Evolutionary conservation across 768 basidiomycete species (phyloP).

Genomic region (Phaffia tasmanica): DNA sequence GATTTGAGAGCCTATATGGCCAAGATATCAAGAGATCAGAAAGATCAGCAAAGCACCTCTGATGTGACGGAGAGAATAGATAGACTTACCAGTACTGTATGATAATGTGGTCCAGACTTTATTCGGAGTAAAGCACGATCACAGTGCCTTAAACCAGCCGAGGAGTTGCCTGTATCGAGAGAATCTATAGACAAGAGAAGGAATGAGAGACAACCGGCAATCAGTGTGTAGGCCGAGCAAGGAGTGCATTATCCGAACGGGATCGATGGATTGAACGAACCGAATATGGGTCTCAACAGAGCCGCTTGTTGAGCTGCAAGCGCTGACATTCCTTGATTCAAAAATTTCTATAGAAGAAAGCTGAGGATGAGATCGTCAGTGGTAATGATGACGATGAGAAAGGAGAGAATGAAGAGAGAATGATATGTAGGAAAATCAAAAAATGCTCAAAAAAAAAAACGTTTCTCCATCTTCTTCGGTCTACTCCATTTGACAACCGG

Average conservation of each 20-base stretch:
- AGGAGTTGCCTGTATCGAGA: slow-evolving; percentile 9
- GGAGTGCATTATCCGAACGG: background rate
- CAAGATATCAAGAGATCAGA: background rate
- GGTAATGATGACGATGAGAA: background rate
- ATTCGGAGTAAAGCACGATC: background rate
- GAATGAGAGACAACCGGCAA: background rate
- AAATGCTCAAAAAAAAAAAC: too few species aligned
- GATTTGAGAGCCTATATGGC: slow-evolving; percentile 2
- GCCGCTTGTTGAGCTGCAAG: too few species aligned
- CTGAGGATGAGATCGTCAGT: background rate
- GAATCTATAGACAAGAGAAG: background rate
- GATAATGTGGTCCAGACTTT: slow-evolving; percentile 5
- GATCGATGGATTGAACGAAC: background rate
- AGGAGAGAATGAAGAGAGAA: too few species aligned
- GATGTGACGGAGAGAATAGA: background rate
- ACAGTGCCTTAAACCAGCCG: slow-evolving; percentile 2
- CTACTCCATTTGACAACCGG: too few species aligned
- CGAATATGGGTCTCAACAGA: background rate
- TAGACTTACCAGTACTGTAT: slow-evolving; percentile 7
- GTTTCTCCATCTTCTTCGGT: too few species aligned
- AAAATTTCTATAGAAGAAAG: too few species aligned
- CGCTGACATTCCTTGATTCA: too few species aligned
- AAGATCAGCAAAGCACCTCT: background rate
- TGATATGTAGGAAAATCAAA: too few species aligned
- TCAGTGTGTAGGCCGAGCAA: background rate